Percentiles rank a stretch among this genome's conserved stretches.
phyloP scores from a whole-genome alignment of 345 rosid genomes.

The Gossypium arboreum region DNA sequence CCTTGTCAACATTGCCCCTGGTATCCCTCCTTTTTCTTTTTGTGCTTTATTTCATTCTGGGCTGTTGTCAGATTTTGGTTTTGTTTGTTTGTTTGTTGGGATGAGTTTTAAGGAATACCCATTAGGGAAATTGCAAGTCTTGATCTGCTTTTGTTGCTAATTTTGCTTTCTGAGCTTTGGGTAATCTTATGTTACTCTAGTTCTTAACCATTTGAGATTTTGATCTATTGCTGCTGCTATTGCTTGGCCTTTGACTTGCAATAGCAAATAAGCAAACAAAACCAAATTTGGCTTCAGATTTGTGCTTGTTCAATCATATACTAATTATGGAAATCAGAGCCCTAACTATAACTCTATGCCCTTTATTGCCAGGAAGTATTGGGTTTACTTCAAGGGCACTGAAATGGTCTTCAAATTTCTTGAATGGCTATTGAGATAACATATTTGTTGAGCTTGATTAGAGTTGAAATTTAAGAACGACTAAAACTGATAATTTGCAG shows the following conservation, averaged over 20 bases:
- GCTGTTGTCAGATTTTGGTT: slow-evolving; percentile 10
- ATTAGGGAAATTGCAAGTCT: slow-evolving; percentile 11
- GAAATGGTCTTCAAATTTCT: background rate
- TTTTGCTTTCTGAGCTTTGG: slow-evolving; percentile 21
- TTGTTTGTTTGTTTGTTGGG: slow-evolving; percentile 3
- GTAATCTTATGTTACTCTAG: background rate
- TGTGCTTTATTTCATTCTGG: slow-evolving; percentile 11
- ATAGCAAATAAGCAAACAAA: background rate
- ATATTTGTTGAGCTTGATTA: background rate
- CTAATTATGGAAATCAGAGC: background rate
- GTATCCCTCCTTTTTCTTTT: slow-evolving; percentile 30
- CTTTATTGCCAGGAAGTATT: background rate
- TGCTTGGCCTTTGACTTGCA: background rate
- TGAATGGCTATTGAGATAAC: background rate
- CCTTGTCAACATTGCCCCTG: slow-evolving; percentile 90
- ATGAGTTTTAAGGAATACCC: slow-evolving; percentile 24
- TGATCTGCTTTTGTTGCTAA: slow-evolving; percentile 21
- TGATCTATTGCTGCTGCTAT: slow-evolving; percentile 20
- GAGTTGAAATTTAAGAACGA: background rate
- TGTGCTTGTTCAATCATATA: background rate
- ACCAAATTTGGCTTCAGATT: background rate
- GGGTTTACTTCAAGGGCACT: background rate
- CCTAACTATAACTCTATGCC: too few relatives aligned
- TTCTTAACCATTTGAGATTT: slow-evolving; percentile 9
- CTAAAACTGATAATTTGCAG: background rate